These are phyloP conservation scores for Talaromyces sp. DNA, from an alignment of 2,329 filamentous ascomycete genomes.

Conservation along the genomic window DNA sequence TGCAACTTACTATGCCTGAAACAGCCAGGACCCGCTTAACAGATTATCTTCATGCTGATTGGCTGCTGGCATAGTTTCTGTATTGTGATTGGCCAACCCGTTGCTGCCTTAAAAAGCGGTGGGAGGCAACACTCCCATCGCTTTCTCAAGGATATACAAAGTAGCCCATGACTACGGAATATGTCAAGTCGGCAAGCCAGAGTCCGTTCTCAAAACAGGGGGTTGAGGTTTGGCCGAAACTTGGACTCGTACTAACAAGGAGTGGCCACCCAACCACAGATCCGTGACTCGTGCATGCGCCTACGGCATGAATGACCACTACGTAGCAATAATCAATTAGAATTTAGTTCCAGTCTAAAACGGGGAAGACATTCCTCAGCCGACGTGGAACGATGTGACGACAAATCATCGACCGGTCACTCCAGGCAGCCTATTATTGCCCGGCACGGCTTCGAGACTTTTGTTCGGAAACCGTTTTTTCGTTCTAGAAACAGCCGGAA, in stretches of 20 bases:
- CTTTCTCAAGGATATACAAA: not conserved
- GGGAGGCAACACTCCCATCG: not conserved
- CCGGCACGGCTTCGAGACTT: slow-evolving; percentile 4
- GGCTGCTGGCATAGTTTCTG: not conserved
- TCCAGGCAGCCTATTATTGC: not conserved
- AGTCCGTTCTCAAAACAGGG: not conserved
- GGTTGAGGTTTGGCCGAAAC: not conserved
- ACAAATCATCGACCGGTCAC: not conserved
- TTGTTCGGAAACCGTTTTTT: not conserved
- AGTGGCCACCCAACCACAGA: not conserved
- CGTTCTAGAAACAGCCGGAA: not conserved
- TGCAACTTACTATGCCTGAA: slow-evolving; percentile 14
- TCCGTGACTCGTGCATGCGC: not conserved
- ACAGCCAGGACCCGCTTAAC: slow-evolving; percentile 1
- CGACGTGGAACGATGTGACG: slow-evolving; percentile 14
- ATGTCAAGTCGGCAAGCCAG: not conserved
- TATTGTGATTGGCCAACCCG: not conserved
- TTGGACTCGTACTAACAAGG: slow-evolving; percentile 6
- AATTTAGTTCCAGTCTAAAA: slow-evolving; percentile 1
- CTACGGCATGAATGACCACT: not conserved
- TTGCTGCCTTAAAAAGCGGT: slow-evolving; percentile 4
- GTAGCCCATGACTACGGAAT: not conserved
- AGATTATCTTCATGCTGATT: not conserved
- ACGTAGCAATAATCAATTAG: slow-evolving; percentile 1
- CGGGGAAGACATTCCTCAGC: slow-evolving; percentile 9